Evolutionary conservation across 371 early-diverging fungal genomes (phyloP), one percentile per base, ranked within the genome.

Genomic region (Mortierella sp.): DNA sequence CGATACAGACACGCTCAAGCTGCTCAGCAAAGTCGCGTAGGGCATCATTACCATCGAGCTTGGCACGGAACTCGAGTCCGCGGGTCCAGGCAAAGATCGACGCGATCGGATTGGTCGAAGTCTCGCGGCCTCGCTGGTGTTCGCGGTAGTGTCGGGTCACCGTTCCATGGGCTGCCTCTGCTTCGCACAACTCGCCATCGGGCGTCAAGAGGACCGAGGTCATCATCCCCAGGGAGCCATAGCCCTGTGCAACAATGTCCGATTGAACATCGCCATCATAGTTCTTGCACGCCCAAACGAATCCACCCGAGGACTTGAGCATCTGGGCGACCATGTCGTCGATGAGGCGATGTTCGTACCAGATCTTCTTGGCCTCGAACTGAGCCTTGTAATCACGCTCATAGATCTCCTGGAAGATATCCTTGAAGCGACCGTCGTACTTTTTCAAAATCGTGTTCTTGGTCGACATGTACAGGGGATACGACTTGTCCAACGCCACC

Each of bases 261-360:
- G 97, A 96, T 85, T 96, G 96, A 14, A 96, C 96, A 88, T 96
- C 95, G 74, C 97, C 97, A 82, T 96, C 96, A 83, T 96, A 96
- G 92, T 97, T 97, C 89, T 97, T 97, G 88, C 93, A 92, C 0
- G 98, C 97, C 94, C 97, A 96, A 14, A 97, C 94, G 70, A 96
- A 97, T 19, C 97, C 97, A 52, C 98, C 98, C 71, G 91, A 88
- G 74, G 96, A 95, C 88, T 97, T 97, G 79, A 97, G 88, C 64
- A 94, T 95, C 88, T 97, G 97, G n/a, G 98, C 98, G 74, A 97
- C 97, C 97, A 97, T 97, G 85, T 97, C 98, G 87, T 97, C 98
- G 79, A 97, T 97, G 70, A 97, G 89, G 64, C 95, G 94, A 86
- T 97, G 98, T 87, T 97, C 97, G 82, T 97, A 97, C 95, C 95